A percentile compares a stretch with the other conserved stretches of the same genome.
These are phyloP conservation scores for Pythium guiyangense DNA, from an alignment of 352 stramenopile genomes.

Conservation along the genomic window DNA sequence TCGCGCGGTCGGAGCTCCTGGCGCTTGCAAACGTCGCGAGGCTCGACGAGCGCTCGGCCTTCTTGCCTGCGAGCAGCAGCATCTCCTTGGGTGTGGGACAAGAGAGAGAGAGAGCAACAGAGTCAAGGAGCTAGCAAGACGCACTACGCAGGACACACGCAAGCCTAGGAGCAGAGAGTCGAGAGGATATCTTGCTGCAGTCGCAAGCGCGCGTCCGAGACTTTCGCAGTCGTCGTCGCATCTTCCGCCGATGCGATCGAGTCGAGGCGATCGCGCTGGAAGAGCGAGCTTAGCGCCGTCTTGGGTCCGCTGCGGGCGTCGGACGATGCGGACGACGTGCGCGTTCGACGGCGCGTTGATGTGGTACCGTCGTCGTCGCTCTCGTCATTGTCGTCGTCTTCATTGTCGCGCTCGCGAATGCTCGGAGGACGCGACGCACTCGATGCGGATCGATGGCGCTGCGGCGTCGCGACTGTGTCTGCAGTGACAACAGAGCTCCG, in stretches of 20 bases:
- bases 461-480: not conserved
- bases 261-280: constrained; percentile 25
- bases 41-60: constrained; percentile 31
- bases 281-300: constrained; percentile 27
- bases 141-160: not conserved
- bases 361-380: not conserved
- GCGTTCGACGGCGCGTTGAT: too few relatives aligned
- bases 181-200: constrained; percentile 54
- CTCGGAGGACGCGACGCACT: constrained; percentile 15
- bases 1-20: constrained; percentile 37
- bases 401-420: constrained; percentile 30
- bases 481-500: constrained; percentile 1
- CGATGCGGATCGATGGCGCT: constrained; percentile 5
- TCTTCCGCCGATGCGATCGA: constrained; percentile 10
- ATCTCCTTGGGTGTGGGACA: constrained; percentile 44
- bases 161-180: not conserved
- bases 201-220: constrained; percentile 55
- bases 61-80: constrained; percentile 60
- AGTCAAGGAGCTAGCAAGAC: constrained; percentile 8
- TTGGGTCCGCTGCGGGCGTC: not conserved
- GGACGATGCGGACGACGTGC: too few relatives aligned
- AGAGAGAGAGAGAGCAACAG: not conserved
- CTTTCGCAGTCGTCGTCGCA: constrained; percentile 20
- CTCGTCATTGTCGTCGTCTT: constrained; percentile 11
- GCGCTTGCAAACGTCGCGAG: constrained; percentile 25